Evolutionary conservation across 371 early-diverging fungal genomes (phyloP).

Genomic region (Mortierella sp.): DNA sequence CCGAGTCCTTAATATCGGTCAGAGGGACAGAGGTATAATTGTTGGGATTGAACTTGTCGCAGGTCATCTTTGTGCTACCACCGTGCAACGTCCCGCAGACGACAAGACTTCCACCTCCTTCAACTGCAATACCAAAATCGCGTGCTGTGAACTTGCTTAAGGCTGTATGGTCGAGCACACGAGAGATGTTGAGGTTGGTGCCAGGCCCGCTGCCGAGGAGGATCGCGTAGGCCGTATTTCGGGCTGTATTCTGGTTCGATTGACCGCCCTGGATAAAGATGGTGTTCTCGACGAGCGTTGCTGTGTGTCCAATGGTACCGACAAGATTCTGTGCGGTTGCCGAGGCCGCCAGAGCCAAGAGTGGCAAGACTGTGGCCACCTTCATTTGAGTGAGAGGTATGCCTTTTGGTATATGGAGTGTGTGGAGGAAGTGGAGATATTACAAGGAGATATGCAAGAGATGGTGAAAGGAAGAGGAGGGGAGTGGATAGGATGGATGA

Average conservation of each 20-base stretch:
- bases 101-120: slow-evolving; percentile 6
- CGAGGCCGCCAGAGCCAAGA: slow-evolving; percentile 20
- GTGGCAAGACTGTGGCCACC: slow-evolving; percentile 9
- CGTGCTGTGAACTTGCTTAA: slow-evolving; percentile 22
- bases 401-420: not conserved
- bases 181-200: not conserved
- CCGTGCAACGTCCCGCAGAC: slow-evolving; percentile 34
- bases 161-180: slow-evolving; percentile 16
- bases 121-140: slow-evolving; percentile 14
- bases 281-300: slow-evolving; percentile 24
- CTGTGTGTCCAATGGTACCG: slow-evolving; percentile 33
- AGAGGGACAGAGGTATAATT: slow-evolving; percentile 16
- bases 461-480: not conserved
- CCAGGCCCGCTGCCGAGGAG: slow-evolving; percentile 6
- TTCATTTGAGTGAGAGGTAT: not conserved
- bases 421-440: not conserved
- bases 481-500: not conserved
- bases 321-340: slow-evolving; percentile 5
- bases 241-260: not conserved
- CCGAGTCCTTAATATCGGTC: not conserved
- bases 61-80: slow-evolving; percentile 6
- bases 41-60: slow-evolving; percentile 21
- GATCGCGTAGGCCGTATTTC: slow-evolving; percentile 28
- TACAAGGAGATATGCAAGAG: not conserved
- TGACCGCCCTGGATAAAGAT: slow-evolving; percentile 50